These are phyloP conservation scores for Drechslera avenae DNA, from an alignment of 2,329 filamentous ascomycete species.

Conservation along the genomic window DNA sequence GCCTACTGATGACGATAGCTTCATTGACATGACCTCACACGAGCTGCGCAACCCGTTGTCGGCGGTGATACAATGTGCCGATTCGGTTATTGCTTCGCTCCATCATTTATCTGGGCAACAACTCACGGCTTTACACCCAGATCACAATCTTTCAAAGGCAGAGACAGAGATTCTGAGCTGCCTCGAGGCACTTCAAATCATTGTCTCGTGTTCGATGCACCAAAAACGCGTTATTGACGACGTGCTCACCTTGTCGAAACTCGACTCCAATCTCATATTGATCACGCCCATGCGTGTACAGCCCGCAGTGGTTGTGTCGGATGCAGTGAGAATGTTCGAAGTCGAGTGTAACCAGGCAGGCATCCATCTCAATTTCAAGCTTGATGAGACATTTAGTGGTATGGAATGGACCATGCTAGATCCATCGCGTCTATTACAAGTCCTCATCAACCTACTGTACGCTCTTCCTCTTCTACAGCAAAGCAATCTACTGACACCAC, in stretches of 20 bases:
- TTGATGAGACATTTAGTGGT: slow-evolving; percentile 48
- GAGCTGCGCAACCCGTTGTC: slow-evolving; percentile 44
- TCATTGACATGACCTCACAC: slow-evolving; percentile 45
- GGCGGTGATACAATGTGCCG: slow-evolving; percentile 52
- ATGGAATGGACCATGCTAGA: slow-evolving; percentile 42
- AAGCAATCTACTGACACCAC: slow-evolving; percentile 28
- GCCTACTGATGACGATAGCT: slow-evolving; percentile 22
- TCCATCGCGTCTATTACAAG: slow-evolving; percentile 33
- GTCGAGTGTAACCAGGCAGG: slow-evolving; percentile 38
- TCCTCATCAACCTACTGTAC: slow-evolving; percentile 37
- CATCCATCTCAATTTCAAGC: slow-evolving; percentile 47
- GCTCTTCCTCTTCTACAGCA: slow-evolving; percentile 26
- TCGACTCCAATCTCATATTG: slow-evolving; percentile 35
- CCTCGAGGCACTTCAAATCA: slow-evolving; percentile 42
- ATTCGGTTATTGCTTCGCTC: slow-evolving; percentile 47
- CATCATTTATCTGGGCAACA: slow-evolving; percentile 19
- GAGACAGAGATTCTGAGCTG: slow-evolving; percentile 27
- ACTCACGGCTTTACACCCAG: not conserved
- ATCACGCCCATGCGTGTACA: slow-evolving; percentile 34
- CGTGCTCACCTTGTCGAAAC: slow-evolving; percentile 45
- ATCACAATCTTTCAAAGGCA: slow-evolving; percentile 13
- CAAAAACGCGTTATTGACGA: slow-evolving; percentile 51
- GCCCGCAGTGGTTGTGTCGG: slow-evolving; percentile 26
- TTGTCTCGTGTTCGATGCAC: slow-evolving; percentile 46
- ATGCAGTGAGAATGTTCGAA: slow-evolving; percentile 38